Base-by-base conservation (phyloP, 148 eudicot species). In the Hydrangea macrophylla region DNA sequence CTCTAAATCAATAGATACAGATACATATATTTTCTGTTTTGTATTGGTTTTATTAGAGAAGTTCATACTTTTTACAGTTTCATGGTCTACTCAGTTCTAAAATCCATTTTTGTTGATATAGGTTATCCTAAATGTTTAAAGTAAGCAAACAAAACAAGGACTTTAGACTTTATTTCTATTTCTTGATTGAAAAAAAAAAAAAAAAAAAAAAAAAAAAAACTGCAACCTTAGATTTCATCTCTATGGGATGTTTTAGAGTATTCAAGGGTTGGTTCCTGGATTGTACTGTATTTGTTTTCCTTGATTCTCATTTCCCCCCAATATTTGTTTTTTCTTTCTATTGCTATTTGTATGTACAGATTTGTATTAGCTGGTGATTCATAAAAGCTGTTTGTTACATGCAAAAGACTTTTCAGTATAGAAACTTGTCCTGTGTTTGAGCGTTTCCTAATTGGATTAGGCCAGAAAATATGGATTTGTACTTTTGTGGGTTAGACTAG, bases 371-470 rank as follows among this genome's bases (percentile, higher is more conserved):
- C 25, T 35, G 50, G 4, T 51, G 58, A 27, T 18, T 33, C 1
- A 2, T 51, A 7, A 22, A 17, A 42, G 9, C 44, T 27, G 23
- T 17, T 48, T n/a, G 15, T 71, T 11, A 27, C 27, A 20, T 54
- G 28, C 59, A 23, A 32, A 27, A 55, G 3, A 11, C 22, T 50
- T 50, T 44, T 27, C 60, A 5, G 42, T 67, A 67, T 37, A 27
- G 36, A 48, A 60, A 25, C 31, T 54, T 72, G 54, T 30, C 65
- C 27, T 25, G 62, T 37, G 42, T 45, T 28, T n/a, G n/a, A n/a
- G n/a, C n/a, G n/a, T n/a, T 50, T 35, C 53, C 35, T 26, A 28
- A n/a, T n/a, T 62, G 23, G 39, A 27, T 62, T 62, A 62, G 40
- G 37, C 32, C 18, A 54, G 58, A 26, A 11, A 27, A 24, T 17